Percentiles rank a stretch among this genome's conserved stretches.
These are phyloP conservation scores for Trichoderma sp. DNA, from an alignment of 2,329 filamentous ascomycete genomes.

Conservation along the genomic window DNA sequence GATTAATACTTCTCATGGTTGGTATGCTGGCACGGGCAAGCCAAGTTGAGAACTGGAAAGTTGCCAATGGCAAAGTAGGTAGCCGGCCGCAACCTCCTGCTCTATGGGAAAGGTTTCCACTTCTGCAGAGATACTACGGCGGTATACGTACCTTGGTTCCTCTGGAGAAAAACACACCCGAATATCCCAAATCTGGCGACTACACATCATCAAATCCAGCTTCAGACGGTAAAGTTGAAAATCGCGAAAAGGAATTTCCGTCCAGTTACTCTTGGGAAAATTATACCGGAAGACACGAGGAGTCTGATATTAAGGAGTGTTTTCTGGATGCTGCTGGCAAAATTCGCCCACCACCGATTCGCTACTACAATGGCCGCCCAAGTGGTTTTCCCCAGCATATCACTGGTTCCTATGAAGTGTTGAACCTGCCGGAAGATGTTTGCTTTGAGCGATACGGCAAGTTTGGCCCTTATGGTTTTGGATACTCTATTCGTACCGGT, in stretches of 20 bases:
- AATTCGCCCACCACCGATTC: conserved; percentile 67
- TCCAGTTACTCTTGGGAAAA: conserved; percentile 41
- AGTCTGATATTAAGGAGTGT: conserved; percentile 66
- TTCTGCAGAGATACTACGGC: conserved; percentile 86
- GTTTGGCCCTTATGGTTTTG: conserved; percentile 85
- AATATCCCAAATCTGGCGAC: conserved; percentile 75
- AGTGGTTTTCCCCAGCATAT: conserved; percentile 81
- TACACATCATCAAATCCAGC: conserved; percentile 35
- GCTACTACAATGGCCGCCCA: conserved; percentile 75
- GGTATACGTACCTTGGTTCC: conserved; percentile 74
- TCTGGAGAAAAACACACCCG: conserved; percentile 67
- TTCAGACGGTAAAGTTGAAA: conserved; percentile 19
- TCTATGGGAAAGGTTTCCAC: conserved; percentile 81
- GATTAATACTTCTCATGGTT: conserved; percentile 74
- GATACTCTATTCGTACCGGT: conserved; percentile 76
- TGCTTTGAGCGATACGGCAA: conserved; percentile 93
- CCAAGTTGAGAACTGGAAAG: conserved; percentile 64
- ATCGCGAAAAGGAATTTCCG: conserved; percentile 30
- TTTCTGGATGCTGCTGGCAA: conserved; percentile 71
- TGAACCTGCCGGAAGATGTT: conserved; percentile 78
- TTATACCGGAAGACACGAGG: conserved; percentile 44
- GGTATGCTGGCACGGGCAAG: conserved; percentile 73
- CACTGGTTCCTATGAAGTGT: conserved; percentile 81
- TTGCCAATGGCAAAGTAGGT: conserved; percentile 54
- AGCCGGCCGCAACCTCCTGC: conserved; percentile 61